A percentile compares a stretch with the other conserved stretches of the same genome.
Evolutionary conservation across 1,139 yeast genomes (phyloP).

Genomic region (Kodamaea fungicola): DNA sequence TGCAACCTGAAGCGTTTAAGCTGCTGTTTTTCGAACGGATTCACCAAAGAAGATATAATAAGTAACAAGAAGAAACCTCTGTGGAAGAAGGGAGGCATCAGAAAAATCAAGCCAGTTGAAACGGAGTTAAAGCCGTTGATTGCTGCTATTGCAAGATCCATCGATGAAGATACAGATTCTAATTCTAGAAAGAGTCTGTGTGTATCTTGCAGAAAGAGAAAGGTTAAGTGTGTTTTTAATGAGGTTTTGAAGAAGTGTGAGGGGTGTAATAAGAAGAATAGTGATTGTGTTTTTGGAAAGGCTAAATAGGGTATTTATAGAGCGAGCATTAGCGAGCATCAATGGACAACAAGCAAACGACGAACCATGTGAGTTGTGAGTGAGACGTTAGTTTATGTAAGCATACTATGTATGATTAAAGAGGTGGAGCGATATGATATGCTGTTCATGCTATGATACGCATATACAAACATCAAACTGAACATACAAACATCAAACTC

Average conservation of each 20-base stretch:
- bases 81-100: slow-evolving; percentile 5
- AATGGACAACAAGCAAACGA: too few relatives aligned
- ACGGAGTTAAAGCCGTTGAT: slow-evolving; percentile 2
- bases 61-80: slow-evolving; percentile 17
- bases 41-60: slow-evolving; percentile 54
- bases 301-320: slow-evolving; percentile 1
- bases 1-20: slow-evolving; percentile 42
- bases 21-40: slow-evolving; percentile 56
- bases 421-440: too few relatives aligned
- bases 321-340: too few relatives aligned
- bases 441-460: too few relatives aligned
- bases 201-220: slow-evolving; percentile 35
- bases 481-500: too few relatives aligned
- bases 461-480: too few relatives aligned
- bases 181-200: slow-evolving; percentile 30
- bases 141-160: slow-evolving; percentile 10
- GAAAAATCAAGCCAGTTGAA: slow-evolving; percentile 3
- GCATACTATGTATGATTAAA: too few relatives aligned
- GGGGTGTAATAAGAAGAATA: slow-evolving; percentile 35
- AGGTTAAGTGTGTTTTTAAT: slow-evolving; percentile 36
- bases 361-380: too few relatives aligned
- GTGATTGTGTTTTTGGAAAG: slow-evolving; percentile 30
- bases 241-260: slow-evolving; percentile 29
- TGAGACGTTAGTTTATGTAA: too few relatives aligned
- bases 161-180: slow-evolving; percentile 2